Evolutionary conservation across 2,329 filamentous ascomycete species (phyloP).

Genomic region (Mycosphaerella sp.): DNA sequence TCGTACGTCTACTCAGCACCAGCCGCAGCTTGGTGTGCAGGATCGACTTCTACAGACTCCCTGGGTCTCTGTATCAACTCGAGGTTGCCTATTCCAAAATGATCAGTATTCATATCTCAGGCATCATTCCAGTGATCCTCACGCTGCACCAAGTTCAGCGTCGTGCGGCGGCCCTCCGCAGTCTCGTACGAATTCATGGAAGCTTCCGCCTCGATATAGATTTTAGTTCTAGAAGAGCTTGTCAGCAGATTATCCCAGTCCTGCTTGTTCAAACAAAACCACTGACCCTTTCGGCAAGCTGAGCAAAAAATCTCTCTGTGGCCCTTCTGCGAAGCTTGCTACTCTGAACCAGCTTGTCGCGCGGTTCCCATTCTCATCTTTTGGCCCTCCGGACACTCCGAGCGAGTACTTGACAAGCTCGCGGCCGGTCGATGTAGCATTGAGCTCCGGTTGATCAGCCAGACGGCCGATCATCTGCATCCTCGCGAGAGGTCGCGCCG

Average conservation of each 20-base stretch:
- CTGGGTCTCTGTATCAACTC: constrained; percentile 43
- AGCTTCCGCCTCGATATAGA: constrained; percentile 81
- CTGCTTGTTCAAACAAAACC: not conserved
- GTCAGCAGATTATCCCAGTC: constrained; percentile 7
- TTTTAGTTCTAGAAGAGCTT: constrained; percentile 54
- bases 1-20: constrained; percentile 1
- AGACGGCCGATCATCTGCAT: constrained; percentile 86
- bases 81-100: constrained; percentile 38
- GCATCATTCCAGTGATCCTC: constrained; percentile 40
- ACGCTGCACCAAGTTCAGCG: constrained; percentile 75
- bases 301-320: constrained; percentile 65
- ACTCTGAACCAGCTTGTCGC: constrained; percentile 83
- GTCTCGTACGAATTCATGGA: constrained; percentile 62
- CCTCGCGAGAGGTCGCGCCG: constrained; percentile 60
- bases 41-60: constrained; percentile 6
- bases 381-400: constrained; percentile 60
- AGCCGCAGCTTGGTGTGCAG: constrained; percentile 15
- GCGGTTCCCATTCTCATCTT: constrained; percentile 59
- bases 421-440: constrained; percentile 61
- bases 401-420: constrained; percentile 74
- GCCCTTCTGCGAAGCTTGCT: constrained; percentile 65
- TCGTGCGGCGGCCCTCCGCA: constrained; percentile 56
- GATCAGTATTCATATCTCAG: not conserved
- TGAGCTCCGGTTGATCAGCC: constrained; percentile 69
- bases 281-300: constrained; percentile 73